Conservation (phyloP, 768 basidiomycete genomes). For the Auricularia sp. region DNA sequence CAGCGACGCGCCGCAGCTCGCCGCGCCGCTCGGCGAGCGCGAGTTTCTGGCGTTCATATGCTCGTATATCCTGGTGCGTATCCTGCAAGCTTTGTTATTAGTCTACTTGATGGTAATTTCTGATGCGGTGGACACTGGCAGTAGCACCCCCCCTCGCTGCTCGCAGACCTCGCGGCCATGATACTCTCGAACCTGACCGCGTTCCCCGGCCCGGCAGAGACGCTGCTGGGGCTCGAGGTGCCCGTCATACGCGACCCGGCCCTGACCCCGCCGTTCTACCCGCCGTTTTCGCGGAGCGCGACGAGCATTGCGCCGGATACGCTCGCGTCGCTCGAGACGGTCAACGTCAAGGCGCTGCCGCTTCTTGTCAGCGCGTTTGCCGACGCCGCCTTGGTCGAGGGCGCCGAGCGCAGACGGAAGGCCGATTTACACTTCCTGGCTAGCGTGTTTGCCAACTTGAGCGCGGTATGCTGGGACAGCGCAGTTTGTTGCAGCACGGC, state of each 20-base stretch:
- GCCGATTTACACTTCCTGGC: conserved; percentile 84
- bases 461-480: conserved; percentile 42
- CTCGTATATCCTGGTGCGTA: conserved; percentile 79
- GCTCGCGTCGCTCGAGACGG: conserved; percentile 45
- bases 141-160: conserved; percentile 81
- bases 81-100: not conserved
- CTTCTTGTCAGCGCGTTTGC: conserved; percentile 86
- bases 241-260: conserved; percentile 42
- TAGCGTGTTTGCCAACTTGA: conserved; percentile 89
- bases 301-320: conserved; percentile 67
- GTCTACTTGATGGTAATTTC: not conserved
- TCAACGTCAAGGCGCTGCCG: conserved; percentile 56
- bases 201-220: conserved; percentile 40
- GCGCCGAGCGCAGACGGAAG: conserved; percentile 40
- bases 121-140: not conserved
- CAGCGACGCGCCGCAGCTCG: conserved; percentile 68
- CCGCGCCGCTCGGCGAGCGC: conserved; percentile 55
- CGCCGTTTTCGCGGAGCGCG: conserved; percentile 70
- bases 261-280: conserved; percentile 49
- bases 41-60: conserved; percentile 72
- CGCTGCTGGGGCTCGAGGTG: conserved; percentile 56
- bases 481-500: not conserved
- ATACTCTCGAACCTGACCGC: conserved; percentile 88
- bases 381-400: conserved; percentile 51
- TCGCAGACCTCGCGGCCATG: conserved; percentile 96